Evolutionary conservation across 495 filamentous ascomycete genomes (phyloP), one percentile per base, ranked within the genome.

Genomic region (Penicillium waksmanii): DNA sequence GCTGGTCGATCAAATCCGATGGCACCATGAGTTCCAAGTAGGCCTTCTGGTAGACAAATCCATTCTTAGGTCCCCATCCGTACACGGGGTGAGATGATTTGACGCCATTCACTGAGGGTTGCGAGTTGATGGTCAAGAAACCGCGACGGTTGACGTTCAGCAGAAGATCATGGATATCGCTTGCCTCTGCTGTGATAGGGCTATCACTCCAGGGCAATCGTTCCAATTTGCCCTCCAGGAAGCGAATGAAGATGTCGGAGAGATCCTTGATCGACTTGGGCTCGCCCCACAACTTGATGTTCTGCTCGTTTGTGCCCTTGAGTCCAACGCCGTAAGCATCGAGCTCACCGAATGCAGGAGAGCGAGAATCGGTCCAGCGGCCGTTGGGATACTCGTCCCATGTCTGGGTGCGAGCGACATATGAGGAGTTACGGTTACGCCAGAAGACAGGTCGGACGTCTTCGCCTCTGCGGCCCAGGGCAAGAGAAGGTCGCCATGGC

Each of bases 351-450:
- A 97, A 99, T 19, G 96, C 96, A 58, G 96, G 96, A 31, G 96
- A 98, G 53, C 96, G 85, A 35, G 93, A 92, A 74, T 99, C 96
- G 73, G 96, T 96, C 96, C 96, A 99, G 73, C 96, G 90, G 36
- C 96, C 96, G 79, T 99, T 99, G 46, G 96, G 96, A 66, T 96
- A 99, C 69, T 99, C 96, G 64, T 99, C 96, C 96, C 96, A 99
- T 63, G 97, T 93, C 69, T 97, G 92, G 5, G 96, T 99, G 52
- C 96, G 91, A 36, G 88, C 87, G 31, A 99, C 87, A 66, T 99
- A 99, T 2, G 93, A 96, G 55, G 92, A 90, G 68, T 97, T 94
- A 23, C 96, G 88, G 77, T 98, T 96, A 58, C 93, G 88, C 96
- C 96, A 99, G 84, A 98, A 99, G 66, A 99, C 96, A 6, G 96